Evolutionary conservation across 1,284 basidiomycete genomes (phyloP), one percentile per base, ranked within the genome.

Genomic region (Porogramme epimiltina): DNA sequence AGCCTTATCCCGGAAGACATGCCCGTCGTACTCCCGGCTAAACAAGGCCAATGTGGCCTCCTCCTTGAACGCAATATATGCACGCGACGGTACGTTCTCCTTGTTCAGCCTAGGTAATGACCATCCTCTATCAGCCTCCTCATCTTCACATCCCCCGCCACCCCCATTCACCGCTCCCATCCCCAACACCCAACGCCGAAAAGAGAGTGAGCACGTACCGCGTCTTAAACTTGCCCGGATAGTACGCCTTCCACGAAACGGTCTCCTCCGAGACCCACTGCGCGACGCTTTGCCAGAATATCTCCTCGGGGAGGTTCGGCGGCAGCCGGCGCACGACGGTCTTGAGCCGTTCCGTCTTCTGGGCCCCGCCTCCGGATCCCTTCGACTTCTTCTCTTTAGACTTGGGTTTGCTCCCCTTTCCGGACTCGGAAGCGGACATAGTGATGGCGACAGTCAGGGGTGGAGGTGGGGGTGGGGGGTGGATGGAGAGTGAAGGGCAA

Each of bases 211-310:
- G 28, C 18, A 73, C 82, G 59, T 62, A 91, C 89, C 83, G 82
- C 66, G 88, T 89, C 55, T 80, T 81, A 51, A 84, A 66, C 70
- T 90, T 89, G 4, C 92, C 91, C 13, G 77, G 77, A 58, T 81
- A 80, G 64, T 79, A 93, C 0, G 72, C 65, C 66, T 82, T 88
- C 89, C 87, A 93, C 6, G 73, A 68, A 28, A 80, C 75, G 2
- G 85, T 85, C 34, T 91, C 85, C 5, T 91, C 86, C 0, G 81
- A 79, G 16, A 96, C 85, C 93, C 93, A 98, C 2, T 80, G 72
- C 48, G 85, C 77, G 3, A 96, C 92, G 55, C 89, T 92, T 62
- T 89, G 82, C 96, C 96, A 98, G 71, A 99, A 98, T 45, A 96
- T 74, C 1, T 86, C 84, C 64, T 95, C 94, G 2, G 96, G 95